Percentiles rank a stretch among this genome's conserved stretches.
Evolutionary conservation across 2,329 filamentous ascomycete genomes (phyloP).

Genomic region (Paecilomyces fulvus): DNA sequence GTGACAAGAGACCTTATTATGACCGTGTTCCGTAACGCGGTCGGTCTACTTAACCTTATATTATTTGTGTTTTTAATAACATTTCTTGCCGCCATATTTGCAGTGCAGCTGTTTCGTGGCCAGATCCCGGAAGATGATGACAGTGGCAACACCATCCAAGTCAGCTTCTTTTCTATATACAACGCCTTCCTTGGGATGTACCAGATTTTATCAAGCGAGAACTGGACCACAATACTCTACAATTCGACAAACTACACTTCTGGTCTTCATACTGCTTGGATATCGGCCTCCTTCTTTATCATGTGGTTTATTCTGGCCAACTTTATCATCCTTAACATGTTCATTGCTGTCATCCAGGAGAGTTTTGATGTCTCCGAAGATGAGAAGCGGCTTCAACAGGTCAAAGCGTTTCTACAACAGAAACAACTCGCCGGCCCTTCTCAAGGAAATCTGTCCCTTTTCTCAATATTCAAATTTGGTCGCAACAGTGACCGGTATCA

Average conservation of each 20-base stretch:
- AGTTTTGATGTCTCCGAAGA: constrained; percentile 99
- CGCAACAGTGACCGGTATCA: constrained; percentile 53
- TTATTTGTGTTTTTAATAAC: constrained; percentile 94
- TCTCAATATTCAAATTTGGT: constrained; percentile 53
- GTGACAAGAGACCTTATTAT: constrained; percentile 78
- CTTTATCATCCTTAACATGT: constrained; percentile 98
- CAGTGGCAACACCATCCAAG: constrained; percentile 53
- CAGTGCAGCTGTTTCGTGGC: constrained; percentile 83
- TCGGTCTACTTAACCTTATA: constrained; percentile 88
- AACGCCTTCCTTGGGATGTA: constrained; percentile 98
- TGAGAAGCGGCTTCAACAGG: constrained; percentile 92
- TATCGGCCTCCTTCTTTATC: constrained; percentile 82
- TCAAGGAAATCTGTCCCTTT: constrained; percentile 59
- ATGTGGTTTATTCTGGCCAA: constrained; percentile 94
- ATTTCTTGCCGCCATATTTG: constrained; percentile 88
- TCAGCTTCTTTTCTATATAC: constrained; percentile 84
- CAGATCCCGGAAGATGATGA: constrained; percentile 61
- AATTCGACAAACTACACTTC: constrained; percentile 63
- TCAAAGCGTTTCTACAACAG: constrained; percentile 86
- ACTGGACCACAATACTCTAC: constrained; percentile 88
- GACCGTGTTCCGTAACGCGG: constrained; percentile 81
- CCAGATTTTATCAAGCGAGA: constrained; percentile 88
- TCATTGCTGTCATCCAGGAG: constrained; percentile 99
- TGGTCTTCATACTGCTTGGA: constrained; percentile 69
- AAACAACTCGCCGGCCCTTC: constrained; percentile 67